Conservation (phyloP, 495 filamentous ascomycete genomes). For the Hypoxylon lenormandii region DNA sequence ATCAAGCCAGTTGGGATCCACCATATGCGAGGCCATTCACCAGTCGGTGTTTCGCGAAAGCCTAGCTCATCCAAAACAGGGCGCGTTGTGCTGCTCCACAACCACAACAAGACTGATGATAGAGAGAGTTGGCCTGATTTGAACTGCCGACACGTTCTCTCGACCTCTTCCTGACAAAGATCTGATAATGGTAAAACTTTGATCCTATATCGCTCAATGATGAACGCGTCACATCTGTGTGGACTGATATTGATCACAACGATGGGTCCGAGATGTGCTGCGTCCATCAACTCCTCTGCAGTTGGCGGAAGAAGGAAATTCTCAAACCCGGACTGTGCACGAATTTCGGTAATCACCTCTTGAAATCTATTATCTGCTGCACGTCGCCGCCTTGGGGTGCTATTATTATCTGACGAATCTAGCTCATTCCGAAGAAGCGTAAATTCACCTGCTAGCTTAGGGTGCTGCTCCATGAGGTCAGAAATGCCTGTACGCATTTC, state of each 20-base stretch:
- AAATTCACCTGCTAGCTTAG: slow-evolving; percentile 1
- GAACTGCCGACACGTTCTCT: too few species aligned
- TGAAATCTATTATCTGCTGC: slow-evolving; percentile 3
- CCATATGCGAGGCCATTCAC: too few species aligned
- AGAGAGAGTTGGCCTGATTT: too few species aligned
- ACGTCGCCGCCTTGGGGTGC: slow-evolving; percentile 1
- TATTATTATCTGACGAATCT: not conserved
- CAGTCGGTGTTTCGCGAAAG: too few species aligned
- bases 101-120: too few species aligned
- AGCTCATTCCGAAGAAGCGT: slow-evolving; percentile 11
- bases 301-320: slow-evolving; percentile 11
- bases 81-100: too few species aligned
- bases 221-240: slow-evolving; percentile 11
- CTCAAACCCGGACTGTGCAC: slow-evolving; percentile 5
- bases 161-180: too few species aligned
- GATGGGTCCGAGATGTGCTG: slow-evolving; percentile 14
- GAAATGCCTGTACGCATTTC: slow-evolving; percentile 45
- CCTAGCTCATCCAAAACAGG: too few species aligned
- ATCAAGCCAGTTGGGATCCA: too few species aligned
- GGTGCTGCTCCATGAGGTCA: slow-evolving; percentile 13
- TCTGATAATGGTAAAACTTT: not conserved
- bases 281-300: slow-evolving; percentile 10
- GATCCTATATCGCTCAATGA: slow-evolving; percentile 1
- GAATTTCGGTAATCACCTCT: slow-evolving; percentile 6
- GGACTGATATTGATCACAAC: slow-evolving; percentile 7